Evolutionary conservation across 1,284 basidiomycete species (phyloP).

Genomic region (Ceratobasidium papillatum): DNA sequence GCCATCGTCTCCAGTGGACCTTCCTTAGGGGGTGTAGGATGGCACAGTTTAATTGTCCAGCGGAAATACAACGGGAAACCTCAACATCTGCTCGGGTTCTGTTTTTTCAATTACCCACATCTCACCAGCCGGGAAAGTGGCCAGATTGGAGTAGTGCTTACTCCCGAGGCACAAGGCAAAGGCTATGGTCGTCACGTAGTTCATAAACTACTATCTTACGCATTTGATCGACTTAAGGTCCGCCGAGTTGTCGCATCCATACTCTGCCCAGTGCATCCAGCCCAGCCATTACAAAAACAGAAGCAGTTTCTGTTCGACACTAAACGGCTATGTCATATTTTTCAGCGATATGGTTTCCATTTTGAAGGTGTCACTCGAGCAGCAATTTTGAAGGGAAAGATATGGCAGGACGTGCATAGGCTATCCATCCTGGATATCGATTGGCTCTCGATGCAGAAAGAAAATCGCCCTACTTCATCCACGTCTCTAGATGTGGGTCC

Average conservation of each 20-base stretch:
- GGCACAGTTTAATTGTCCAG: not conserved
- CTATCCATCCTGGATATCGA: conserved; percentile 18
- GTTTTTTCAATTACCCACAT: conserved; percentile 6
- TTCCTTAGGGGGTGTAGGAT: not conserved
- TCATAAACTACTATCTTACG: conserved; percentile 6
- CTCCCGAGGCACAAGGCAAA: not conserved
- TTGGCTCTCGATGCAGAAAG: not conserved
- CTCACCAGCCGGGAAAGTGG: not conserved
- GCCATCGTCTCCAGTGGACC: not conserved
- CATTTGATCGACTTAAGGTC: conserved; percentile 13
- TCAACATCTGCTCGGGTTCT: not conserved
- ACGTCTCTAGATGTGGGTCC: not conserved
- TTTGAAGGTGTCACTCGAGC: conserved; percentile 25
- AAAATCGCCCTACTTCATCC: not conserved
- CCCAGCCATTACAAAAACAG: not conserved
- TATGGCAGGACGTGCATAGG: conserved; percentile 17
- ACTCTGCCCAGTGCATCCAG: not conserved
- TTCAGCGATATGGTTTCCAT: not conserved
- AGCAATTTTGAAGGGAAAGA: not conserved
- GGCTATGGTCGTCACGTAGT: not conserved
- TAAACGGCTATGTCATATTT: not conserved
- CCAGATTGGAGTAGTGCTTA: not conserved
- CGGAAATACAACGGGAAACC: not conserved
- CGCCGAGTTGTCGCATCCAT: conserved; percentile 11
- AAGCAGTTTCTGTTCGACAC: conserved; percentile 7